Evolutionary conservation across 1,284 basidiomycete genomes (phyloP).

Genomic region (Wolfiporia cocos): DNA sequence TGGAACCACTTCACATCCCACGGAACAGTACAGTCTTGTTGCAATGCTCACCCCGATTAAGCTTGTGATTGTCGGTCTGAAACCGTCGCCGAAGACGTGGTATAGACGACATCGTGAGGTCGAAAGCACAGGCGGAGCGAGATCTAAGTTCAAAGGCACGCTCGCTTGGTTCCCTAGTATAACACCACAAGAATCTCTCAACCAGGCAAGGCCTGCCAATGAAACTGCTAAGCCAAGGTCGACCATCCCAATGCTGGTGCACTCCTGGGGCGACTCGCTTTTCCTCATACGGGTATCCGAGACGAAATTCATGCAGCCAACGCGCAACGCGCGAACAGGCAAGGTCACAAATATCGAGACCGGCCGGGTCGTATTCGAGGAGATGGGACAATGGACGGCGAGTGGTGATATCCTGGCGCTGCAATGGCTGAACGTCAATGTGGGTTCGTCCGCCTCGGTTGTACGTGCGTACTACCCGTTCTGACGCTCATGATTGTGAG

Average conservation of each 20-base stretch:
- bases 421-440: slow-evolving; percentile 73
- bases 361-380: slow-evolving; percentile 57
- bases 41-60: slow-evolving; percentile 89
- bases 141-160: slow-evolving; percentile 49
- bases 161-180: slow-evolving; percentile 79
- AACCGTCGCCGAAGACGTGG: slow-evolving; percentile 92
- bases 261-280: slow-evolving; percentile 74
- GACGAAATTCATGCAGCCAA: slow-evolving; percentile 43
- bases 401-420: slow-evolving; percentile 56
- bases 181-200: no score
- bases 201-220: no score
- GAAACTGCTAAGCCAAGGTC: slow-evolving; percentile 13
- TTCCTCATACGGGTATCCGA: slow-evolving; percentile 65
- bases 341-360: slow-evolving; percentile 53
- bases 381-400: slow-evolving; percentile 47
- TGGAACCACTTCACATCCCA: slow-evolving; percentile 69
- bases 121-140: slow-evolving; percentile 35
- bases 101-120: slow-evolving; percentile 71
- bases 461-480: slow-evolving; percentile 3
- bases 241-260: slow-evolving; percentile 62
- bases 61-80: slow-evolving; percentile 89
- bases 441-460: slow-evolving; percentile 40
- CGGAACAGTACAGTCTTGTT: slow-evolving; percentile 81
- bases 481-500: slow-evolving; percentile 1
- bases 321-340: slow-evolving; percentile 51